These are phyloP conservation scores for Quercus wislizeni DNA, from an alignment of 306 rosid genomes.

Conservation along the genomic window DNA sequence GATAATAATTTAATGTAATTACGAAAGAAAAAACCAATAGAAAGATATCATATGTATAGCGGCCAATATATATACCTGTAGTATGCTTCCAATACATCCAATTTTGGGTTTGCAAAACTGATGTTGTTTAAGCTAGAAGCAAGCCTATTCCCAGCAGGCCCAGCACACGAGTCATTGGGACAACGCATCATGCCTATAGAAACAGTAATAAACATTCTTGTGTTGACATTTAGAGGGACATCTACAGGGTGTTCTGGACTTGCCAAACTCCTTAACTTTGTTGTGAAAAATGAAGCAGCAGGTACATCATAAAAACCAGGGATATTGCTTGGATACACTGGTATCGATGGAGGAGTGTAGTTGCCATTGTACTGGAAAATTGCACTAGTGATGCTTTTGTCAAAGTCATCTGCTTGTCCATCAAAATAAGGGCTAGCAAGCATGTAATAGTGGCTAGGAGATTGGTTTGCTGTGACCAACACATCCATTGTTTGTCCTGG, in stretches of 20 bases:
- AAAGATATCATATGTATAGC: too few species aligned
- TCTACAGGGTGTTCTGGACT: slow-evolving; percentile 21
- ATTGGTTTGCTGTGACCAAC: slow-evolving; percentile 40
- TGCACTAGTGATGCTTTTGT: slow-evolving; percentile 42
- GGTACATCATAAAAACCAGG: slow-evolving; percentile 30
- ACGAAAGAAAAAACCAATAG: too few species aligned
- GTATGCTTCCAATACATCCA: slow-evolving; percentile 48
- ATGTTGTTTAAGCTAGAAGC: slow-evolving; percentile 50
- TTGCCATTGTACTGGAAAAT: slow-evolving; percentile 37
- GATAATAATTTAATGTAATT: too few species aligned
- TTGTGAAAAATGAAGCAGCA: slow-evolving; percentile 24
- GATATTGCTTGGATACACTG: slow-evolving; percentile 16
- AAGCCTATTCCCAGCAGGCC: slow-evolving; percentile 40
- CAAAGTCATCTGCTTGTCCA: slow-evolving; percentile 21
- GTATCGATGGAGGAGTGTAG: slow-evolving; percentile 7
- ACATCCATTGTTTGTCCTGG: slow-evolving; percentile 54
- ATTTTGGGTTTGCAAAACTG: slow-evolving; percentile 35
- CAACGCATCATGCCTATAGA: slow-evolving; percentile 38
- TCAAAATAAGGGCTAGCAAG: slow-evolving; percentile 32
- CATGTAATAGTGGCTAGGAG: slow-evolving; percentile 40
- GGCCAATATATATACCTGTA: slow-evolving; percentile 26
- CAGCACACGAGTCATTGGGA: slow-evolving; percentile 32
- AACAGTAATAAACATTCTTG: slow-evolving; percentile 25
- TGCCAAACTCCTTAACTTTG: slow-evolving; percentile 29
- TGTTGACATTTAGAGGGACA: slow-evolving; percentile 37